Evolutionary conservation across 2,329 filamentous ascomycete genomes (phyloP).

Genomic region (Talaromyces marneffei): DNA sequence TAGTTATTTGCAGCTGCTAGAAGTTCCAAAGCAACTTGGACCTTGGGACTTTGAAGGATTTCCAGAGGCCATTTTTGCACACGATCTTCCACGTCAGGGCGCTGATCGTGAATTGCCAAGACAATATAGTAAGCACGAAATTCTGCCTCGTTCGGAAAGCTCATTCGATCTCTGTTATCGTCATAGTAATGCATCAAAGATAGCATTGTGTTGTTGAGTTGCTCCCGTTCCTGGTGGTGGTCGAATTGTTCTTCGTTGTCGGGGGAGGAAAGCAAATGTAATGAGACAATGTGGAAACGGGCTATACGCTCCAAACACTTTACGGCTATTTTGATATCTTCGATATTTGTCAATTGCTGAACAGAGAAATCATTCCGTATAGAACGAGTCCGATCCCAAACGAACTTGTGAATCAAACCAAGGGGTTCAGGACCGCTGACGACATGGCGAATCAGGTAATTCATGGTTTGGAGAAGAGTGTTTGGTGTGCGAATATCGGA

Average conservation of each 20-base stretch:
- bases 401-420: slow-evolving; percentile 54
- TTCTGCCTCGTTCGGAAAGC: slow-evolving; percentile 56
- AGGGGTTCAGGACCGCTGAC: slow-evolving; percentile 47
- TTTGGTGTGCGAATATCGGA: slow-evolving; percentile 58
- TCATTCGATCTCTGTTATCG: slow-evolving; percentile 45
- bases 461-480: slow-evolving; percentile 42
- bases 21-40: slow-evolving; percentile 53
- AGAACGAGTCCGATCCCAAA: slow-evolving; percentile 61
- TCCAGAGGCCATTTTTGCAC: slow-evolving; percentile 51
- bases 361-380: slow-evolving; percentile 62
- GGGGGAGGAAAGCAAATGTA: slow-evolving; percentile 53
- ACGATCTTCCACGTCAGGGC: slow-evolving; percentile 52
- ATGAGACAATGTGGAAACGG: slow-evolving; percentile 57
- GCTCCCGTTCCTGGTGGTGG: slow-evolving; percentile 57
- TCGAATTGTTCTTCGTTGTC: slow-evolving; percentile 50
- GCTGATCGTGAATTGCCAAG: slow-evolving; percentile 48
- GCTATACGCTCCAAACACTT: slow-evolving; percentile 59
- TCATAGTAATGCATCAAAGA: slow-evolving; percentile 58
- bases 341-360: slow-evolving; percentile 52
- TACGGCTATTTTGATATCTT: slow-evolving; percentile 53
- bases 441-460: slow-evolving; percentile 47
- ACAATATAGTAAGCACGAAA: slow-evolving; percentile 59
- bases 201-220: slow-evolving; percentile 57
- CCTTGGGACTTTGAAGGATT: slow-evolving; percentile 46
- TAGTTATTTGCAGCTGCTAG: slow-evolving; percentile 52